A percentile compares a stretch with the other conserved stretches of the same genome.
Evolutionary conservation across 2,329 filamentous ascomycete species (phyloP).

Genomic region (Diaporthe eres): DNA sequence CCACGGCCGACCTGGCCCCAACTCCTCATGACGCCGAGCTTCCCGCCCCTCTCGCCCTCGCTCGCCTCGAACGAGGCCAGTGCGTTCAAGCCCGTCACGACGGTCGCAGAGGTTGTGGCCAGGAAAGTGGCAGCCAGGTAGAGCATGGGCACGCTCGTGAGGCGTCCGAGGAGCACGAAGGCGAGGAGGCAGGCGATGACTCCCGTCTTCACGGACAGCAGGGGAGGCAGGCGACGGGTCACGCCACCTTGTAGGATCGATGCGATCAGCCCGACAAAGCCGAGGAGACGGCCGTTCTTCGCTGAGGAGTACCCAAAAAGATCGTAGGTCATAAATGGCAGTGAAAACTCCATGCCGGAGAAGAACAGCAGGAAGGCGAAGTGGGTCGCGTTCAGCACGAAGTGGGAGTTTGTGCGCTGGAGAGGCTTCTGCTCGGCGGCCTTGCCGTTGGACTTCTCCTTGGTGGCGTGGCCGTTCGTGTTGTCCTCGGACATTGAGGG

Average conservation of each 20-base stretch:
- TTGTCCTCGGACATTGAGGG: constrained; percentile 64
- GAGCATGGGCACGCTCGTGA: constrained; percentile 77
- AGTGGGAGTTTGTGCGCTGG: constrained; percentile 84
- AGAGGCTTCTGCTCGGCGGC: constrained; percentile 47
- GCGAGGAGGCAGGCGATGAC: constrained; percentile 82
- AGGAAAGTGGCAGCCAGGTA: constrained; percentile 88
- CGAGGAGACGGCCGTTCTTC: constrained; percentile 87
- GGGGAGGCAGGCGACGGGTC: constrained; percentile 85
- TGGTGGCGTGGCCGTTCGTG: constrained; percentile 44
- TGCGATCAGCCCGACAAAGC: constrained; percentile 91
- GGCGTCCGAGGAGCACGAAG: constrained; percentile 82
- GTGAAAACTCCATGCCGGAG: constrained; percentile 93
- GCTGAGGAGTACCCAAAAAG: constrained; percentile 86
- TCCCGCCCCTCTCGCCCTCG: constrained; percentile 84
- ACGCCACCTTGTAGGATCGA: constrained; percentile 95
- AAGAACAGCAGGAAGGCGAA: constrained; percentile 96
- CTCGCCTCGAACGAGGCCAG: constrained; percentile 91
- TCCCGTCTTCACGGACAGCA: constrained; percentile 84
- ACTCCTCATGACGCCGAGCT: constrained; percentile 85
- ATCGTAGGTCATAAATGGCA: constrained; percentile 97
- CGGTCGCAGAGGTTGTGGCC: constrained; percentile 92
- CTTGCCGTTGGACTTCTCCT: constrained; percentile 45
- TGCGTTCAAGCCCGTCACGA: constrained; percentile 94
- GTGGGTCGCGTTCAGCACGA: constrained; percentile 86
- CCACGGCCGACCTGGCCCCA: constrained; percentile 91